These are phyloP conservation scores for Candida piceae DNA, from an alignment of 805 yeast genomes.

Conservation along the genomic window DNA sequence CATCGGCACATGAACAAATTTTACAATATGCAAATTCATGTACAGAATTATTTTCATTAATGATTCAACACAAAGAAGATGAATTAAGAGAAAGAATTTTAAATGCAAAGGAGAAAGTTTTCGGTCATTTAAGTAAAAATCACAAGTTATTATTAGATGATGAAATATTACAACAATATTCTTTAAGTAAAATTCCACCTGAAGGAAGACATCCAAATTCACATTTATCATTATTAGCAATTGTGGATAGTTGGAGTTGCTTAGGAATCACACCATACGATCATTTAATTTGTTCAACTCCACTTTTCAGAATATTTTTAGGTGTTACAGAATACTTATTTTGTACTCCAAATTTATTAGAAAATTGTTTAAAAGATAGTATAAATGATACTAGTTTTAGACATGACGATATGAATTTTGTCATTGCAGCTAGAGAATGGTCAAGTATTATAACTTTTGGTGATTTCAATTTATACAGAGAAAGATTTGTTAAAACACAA, in stretches of 20 bases:
- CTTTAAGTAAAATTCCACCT: slow-evolving; percentile 68
- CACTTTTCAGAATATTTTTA: slow-evolving; percentile 82
- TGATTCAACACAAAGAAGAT: slow-evolving; percentile 63
- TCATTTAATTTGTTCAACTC: slow-evolving; percentile 95
- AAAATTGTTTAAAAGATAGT: slow-evolving; percentile 72
- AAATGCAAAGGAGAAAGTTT: slow-evolving; percentile 70
- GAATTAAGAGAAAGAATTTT: slow-evolving; percentile 55
- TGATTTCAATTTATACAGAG: slow-evolving; percentile 64
- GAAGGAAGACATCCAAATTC: slow-evolving; percentile 73
- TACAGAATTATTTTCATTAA: slow-evolving; percentile 75
- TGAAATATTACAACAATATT: slow-evolving; percentile 68
- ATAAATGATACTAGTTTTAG: slow-evolving; percentile 63
- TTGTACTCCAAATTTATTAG: slow-evolving; percentile 78
- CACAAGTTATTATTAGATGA: slow-evolving; percentile 72
- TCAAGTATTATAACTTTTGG: slow-evolving; percentile 73
- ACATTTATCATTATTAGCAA: slow-evolving; percentile 81
- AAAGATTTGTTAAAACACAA: slow-evolving; percentile 74
- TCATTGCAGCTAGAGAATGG: slow-evolving; percentile 88
- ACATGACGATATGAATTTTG: slow-evolving; percentile 88
- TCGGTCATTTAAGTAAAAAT: slow-evolving; percentile 54
- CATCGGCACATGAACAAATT: slow-evolving; percentile 88
- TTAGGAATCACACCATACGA: slow-evolving; percentile 88
- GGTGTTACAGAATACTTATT: slow-evolving; percentile 93
- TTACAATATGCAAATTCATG: slow-evolving; percentile 83
- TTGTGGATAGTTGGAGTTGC: slow-evolving; percentile 90